Evolutionary conservation across 805 yeast species (phyloP), one percentile per base, ranked within the genome.

Genomic region (Schwanniomyces yamadae): DNA sequence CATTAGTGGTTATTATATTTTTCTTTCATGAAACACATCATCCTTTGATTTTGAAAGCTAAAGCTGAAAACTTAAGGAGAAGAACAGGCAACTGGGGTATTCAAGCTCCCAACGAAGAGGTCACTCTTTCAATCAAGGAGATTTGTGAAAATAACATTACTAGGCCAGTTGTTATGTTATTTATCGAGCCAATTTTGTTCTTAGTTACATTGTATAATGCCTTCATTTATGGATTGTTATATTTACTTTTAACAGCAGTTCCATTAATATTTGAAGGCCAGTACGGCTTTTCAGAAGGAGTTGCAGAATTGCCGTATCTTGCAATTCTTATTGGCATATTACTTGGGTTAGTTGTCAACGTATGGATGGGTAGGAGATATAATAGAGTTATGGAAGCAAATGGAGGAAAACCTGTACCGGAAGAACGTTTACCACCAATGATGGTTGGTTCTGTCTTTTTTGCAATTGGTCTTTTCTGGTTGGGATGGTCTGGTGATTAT

Each of bases 401-500:
- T 52, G 75, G 73, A 25, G 81, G 81, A 31, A 58, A 57, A 27
- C 73, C 80, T 0, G 75, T 81, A 13, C 95, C 96, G 0, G 96
- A 89, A 59, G 83, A 80, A 23, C 78, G 96, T 59, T 67, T 89
- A 39, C 78, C 81, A 12, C 80, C 90, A 69, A 77, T 88, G 83
- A 75, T 86, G 61, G 59, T 73, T 28, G 90, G 95, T 21, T 80
- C 82, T 16, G 45, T 85, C 36, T 54, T 73, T 6, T 86, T 89
- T 66, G 83, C 95, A 19, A 67, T 78, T 35, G 96, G 96, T 35
- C 66, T 88, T 43, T 71, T 88, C 51, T 84, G 95, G 95, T 71
- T 89, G 57, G 77, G 85, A 39, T 89, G 96, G 96, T 68, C 91
- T 7, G 96, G 95, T 54, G 74, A 77, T 44, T 89, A 80, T 59